A percentile compares a stretch with the other conserved stretches of the same genome.
Evolutionary conservation across 345 rosid species (phyloP).

Genomic region (Corymbia maculata): DNA sequence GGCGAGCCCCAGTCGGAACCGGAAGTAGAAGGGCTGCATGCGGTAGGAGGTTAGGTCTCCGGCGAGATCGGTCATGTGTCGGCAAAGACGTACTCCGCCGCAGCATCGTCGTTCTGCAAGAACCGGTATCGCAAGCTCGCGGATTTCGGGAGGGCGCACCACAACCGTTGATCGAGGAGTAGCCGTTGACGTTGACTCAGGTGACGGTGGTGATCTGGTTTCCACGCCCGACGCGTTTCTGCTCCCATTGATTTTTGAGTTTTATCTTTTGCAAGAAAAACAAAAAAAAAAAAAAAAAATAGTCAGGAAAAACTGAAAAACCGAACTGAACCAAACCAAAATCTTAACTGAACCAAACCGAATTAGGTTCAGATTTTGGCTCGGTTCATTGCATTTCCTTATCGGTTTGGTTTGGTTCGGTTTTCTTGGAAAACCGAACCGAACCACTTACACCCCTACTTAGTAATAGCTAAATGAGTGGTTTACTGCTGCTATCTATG

Average conservation of each 20-base stretch:
- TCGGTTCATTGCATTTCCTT: too few species aligned
- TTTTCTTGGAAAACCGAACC: too few species aligned
- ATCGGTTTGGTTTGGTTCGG: too few species aligned
- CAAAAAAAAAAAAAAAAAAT: too few species aligned
- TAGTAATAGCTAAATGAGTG: too few species aligned
- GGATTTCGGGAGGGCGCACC: slow-evolving; percentile 69
- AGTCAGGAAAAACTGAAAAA: too few species aligned
- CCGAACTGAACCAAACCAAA: too few species aligned
- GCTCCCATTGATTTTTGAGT: not conserved
- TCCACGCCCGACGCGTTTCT: not conserved
- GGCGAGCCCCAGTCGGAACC: slow-evolving; percentile 60
- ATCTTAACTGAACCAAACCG: too few species aligned
- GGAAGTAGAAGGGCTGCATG: slow-evolving; percentile 24
- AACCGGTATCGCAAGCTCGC: slow-evolving; percentile 89
- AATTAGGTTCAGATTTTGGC: too few species aligned
- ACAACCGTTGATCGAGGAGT: slow-evolving; percentile 40
- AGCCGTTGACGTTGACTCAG: slow-evolving; percentile 13
- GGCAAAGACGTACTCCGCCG: slow-evolving; percentile 45
- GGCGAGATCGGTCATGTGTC: slow-evolving; percentile 34
- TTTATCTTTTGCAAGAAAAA: too few species aligned
- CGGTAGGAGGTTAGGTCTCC: slow-evolving; percentile 33
- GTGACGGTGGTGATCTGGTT: not conserved
- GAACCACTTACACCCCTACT: too few species aligned
- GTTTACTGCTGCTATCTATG: too few species aligned
- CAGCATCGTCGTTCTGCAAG: slow-evolving; percentile 63